A percentile compares a stretch with the other conserved stretches of the same genome.
Conservation (phyloP, 768 basidiomycete species). For the Cyclocybe cylindracea region DNA sequence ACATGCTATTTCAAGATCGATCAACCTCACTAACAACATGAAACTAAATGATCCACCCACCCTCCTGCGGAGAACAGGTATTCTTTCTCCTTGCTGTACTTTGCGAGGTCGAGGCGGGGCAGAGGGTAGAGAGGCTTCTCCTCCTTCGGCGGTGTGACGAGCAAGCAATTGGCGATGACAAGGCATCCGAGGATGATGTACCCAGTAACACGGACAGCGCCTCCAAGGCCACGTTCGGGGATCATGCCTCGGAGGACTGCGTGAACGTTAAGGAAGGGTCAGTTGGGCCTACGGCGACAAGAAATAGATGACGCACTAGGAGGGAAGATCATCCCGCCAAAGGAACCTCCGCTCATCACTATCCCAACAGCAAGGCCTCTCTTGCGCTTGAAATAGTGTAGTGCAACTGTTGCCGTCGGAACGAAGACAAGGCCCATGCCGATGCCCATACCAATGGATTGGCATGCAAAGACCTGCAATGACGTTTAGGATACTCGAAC, state of each 20-base stretch:
- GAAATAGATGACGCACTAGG: conserved; percentile 20
- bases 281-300: not conserved
- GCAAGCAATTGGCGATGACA: conserved; percentile 26
- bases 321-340: conserved; percentile 36
- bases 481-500: not conserved
- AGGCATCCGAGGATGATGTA: conserved; percentile 26
- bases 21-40: conserved; percentile 7
- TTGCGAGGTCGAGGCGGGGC: conserved; percentile 26
- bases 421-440: conserved; percentile 53
- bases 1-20: conserved; percentile 11
- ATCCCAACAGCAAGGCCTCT: conserved; percentile 39
- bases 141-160: conserved; percentile 22
- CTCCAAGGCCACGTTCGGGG: conserved; percentile 25
- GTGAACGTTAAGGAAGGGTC: not conserved
- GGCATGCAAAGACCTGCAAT: conserved; percentile 41
- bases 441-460: conserved; percentile 56
- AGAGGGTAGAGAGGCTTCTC: conserved; percentile 18
- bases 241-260: conserved; percentile 26
- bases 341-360: conserved; percentile 44
- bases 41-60: conserved; percentile 16
- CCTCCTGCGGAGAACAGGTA: conserved; percentile 28
- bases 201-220: conserved; percentile 29
- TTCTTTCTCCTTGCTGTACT: conserved; percentile 31
- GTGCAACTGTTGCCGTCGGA: conserved; percentile 45
- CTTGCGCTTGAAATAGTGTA: conserved; percentile 45